Conservation (phyloP, 2,329 filamentous ascomycete species). For the Aspergillus fructus region DNA sequence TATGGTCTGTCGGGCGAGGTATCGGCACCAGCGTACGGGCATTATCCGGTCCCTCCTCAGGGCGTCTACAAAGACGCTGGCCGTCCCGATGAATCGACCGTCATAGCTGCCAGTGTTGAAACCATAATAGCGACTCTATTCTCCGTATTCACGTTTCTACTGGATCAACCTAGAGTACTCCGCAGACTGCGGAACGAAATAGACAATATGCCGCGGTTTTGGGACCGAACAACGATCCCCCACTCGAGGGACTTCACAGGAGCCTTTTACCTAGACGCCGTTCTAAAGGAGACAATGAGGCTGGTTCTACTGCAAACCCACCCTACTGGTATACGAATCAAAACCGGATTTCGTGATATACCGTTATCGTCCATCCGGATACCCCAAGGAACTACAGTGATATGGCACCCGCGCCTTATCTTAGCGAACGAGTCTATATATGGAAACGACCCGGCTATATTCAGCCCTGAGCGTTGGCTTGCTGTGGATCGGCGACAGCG, state of each 20-base stretch:
- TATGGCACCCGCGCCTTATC: slow-evolving; percentile 9
- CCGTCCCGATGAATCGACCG: not conserved
- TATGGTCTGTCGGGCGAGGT: not conserved
- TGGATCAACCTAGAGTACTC: not conserved
- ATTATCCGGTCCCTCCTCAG: not conserved
- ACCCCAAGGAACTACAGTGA: slow-evolving; percentile 5
- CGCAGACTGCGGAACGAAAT: slow-evolving; percentile 12
- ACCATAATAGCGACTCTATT: slow-evolving; percentile 9
- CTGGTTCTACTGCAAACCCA: not conserved
- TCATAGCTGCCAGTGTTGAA: not conserved
- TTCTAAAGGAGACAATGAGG: slow-evolving; percentile 20
- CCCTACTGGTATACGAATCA: not conserved
- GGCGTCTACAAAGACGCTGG: not conserved
- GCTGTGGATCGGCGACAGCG: not conserved
- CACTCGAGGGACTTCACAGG: slow-evolving; percentile 7
- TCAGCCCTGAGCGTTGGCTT: slow-evolving; percentile 20
- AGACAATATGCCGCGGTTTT: not conserved
- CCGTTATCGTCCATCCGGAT: not conserved
- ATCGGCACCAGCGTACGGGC: not conserved
- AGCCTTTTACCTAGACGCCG: slow-evolving; percentile 17
- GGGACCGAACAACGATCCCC: not conserved
- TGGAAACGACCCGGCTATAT: slow-evolving; percentile 6
- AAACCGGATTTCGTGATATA: not conserved
- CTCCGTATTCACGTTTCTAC: slow-evolving; percentile 9
- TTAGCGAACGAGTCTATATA: slow-evolving; percentile 5